These are phyloP conservation scores for Candida golubevii DNA, from an alignment of 805 yeast species.

Conservation along the genomic window DNA sequence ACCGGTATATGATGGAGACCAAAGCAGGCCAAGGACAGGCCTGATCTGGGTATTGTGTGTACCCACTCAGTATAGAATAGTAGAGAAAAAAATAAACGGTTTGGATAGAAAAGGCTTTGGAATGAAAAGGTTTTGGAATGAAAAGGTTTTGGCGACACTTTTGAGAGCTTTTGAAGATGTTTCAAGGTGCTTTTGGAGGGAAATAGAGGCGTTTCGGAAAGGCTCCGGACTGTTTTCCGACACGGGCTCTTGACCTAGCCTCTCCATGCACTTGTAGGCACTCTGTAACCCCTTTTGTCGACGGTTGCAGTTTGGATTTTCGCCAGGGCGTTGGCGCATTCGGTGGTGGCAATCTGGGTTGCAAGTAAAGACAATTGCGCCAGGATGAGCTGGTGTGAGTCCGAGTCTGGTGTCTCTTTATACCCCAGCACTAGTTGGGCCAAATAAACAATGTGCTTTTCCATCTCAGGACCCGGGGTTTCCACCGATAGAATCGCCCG, in stretches of 20 bases:
- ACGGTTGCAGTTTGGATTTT: constrained; percentile 7
- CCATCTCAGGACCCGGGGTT: constrained; percentile 5
- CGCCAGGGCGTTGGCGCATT: constrained; percentile 10
- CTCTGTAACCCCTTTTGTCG: constrained; percentile 1
- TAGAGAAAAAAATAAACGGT: not conserved
- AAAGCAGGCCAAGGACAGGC: too few species aligned
- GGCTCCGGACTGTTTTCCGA: too few species aligned
- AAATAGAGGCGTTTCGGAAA: too few species aligned
- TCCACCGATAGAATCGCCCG: constrained; percentile 16
- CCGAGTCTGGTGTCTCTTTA: constrained; percentile 7
- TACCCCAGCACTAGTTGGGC: constrained; percentile 21
- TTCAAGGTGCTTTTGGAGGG: too few species aligned
- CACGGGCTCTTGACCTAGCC: too few species aligned
- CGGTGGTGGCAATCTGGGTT: constrained; percentile 22
- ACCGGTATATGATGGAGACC: constrained; percentile 7
- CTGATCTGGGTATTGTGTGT: too few species aligned
- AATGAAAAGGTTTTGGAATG: too few species aligned
- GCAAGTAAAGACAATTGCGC: constrained; percentile 30
- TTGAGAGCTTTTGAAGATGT: too few species aligned
- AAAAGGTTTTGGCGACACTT: too few species aligned
- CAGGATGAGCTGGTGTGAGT: constrained; percentile 18
- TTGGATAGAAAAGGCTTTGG: not conserved
- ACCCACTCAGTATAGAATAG: too few species aligned
- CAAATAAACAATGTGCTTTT: constrained; percentile 22
- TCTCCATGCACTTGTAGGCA: too few species aligned